Conservation (phyloP, 495 filamentous ascomycete species). For the Daldinia vernicosa region DNA sequence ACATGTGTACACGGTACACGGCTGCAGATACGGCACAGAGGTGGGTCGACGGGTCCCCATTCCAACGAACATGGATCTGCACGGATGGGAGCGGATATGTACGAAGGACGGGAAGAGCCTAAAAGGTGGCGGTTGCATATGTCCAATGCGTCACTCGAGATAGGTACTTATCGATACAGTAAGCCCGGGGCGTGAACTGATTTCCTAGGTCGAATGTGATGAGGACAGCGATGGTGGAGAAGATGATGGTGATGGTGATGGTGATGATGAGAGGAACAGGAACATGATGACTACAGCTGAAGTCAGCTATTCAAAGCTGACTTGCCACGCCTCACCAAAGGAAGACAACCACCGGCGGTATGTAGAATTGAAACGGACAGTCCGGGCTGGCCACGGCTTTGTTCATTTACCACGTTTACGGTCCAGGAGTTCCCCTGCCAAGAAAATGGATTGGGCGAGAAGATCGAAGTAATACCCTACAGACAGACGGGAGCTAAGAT, state of each 20-base stretch:
- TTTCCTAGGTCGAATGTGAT: slow-evolving; percentile 18
- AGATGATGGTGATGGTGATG: slow-evolving; percentile 10
- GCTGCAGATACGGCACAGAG: slow-evolving; percentile 39
- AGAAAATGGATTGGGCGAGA: slow-evolving; percentile 29
- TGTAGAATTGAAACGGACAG: slow-evolving; percentile 22
- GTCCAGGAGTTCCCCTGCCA: slow-evolving; percentile 34
- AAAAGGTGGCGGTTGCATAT: slow-evolving; percentile 45
- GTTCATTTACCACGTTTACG: slow-evolving; percentile 31
- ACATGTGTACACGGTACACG: slow-evolving; percentile 8
- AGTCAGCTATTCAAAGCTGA: slow-evolving; percentile 6
- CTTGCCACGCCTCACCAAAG: slow-evolving; percentile 5
- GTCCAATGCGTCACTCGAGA: slow-evolving; percentile 36
- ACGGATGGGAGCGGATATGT: slow-evolving; percentile 46
- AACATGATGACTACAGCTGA: slow-evolving; percentile 12
- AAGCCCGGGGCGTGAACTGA: slow-evolving; percentile 27
- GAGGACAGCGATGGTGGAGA: slow-evolving; percentile 14
- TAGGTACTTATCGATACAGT: slow-evolving; percentile 33
- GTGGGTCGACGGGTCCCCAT: slow-evolving; percentile 37
- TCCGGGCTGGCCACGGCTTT: slow-evolving; percentile 33
- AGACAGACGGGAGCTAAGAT: slow-evolving; percentile 16
- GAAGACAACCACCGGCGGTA: slow-evolving; percentile 11
- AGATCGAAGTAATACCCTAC: slow-evolving; percentile 7
- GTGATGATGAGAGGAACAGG: not conserved
- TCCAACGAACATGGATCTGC: slow-evolving; percentile 46
- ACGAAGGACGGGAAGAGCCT: slow-evolving; percentile 46